Evolutionary conservation across 2,329 filamentous ascomycete species (phyloP).

Genomic region (Alternaria arborescens): DNA sequence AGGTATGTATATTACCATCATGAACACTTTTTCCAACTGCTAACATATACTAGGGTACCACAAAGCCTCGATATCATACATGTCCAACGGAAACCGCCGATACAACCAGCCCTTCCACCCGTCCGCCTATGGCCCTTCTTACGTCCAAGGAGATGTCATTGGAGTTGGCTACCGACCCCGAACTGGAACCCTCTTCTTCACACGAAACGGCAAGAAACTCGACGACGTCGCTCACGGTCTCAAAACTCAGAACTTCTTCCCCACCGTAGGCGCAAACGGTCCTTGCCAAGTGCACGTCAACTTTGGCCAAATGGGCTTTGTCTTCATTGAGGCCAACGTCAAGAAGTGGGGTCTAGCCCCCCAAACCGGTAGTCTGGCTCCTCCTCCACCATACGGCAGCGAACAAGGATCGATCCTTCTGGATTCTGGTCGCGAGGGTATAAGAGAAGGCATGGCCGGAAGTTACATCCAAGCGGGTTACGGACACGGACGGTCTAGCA

Average conservation of each 20-base stretch:
- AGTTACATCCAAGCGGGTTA: slow-evolving; percentile 56
- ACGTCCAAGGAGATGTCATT: slow-evolving; percentile 93
- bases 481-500: slow-evolving; percentile 76
- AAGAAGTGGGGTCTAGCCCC: slow-evolving; percentile 99
- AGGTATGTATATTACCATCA: slow-evolving; percentile 64
- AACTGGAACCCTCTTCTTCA: slow-evolving; percentile 96
- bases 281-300: slow-evolving; percentile 95
- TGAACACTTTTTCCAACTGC: slow-evolving; percentile 2
- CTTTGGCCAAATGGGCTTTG: slow-evolving; percentile 96
- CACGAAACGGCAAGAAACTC: slow-evolving; percentile 94
- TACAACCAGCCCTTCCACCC: slow-evolving; percentile 90
- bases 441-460: slow-evolving; percentile 61
- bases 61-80: slow-evolving; percentile 90
- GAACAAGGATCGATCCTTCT: slow-evolving; percentile 96
- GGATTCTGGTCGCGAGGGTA: slow-evolving; percentile 73
- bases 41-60: slow-evolving; percentile 73
- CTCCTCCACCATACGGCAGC: slow-evolving; percentile 94
- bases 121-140: slow-evolving; percentile 81
- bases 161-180: slow-evolving; percentile 94
- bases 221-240: slow-evolving; percentile 93
- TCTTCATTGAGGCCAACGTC: slow-evolving; percentile 98
- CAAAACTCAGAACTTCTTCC: slow-evolving; percentile 97
- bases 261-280: slow-evolving; percentile 93
- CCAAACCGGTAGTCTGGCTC: slow-evolving; percentile 92
- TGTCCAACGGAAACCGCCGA: slow-evolving; percentile 84